Evolutionary conservation across 2,329 filamentous ascomycete genomes (phyloP).

Genomic region (Aspergillus caelatus): DNA sequence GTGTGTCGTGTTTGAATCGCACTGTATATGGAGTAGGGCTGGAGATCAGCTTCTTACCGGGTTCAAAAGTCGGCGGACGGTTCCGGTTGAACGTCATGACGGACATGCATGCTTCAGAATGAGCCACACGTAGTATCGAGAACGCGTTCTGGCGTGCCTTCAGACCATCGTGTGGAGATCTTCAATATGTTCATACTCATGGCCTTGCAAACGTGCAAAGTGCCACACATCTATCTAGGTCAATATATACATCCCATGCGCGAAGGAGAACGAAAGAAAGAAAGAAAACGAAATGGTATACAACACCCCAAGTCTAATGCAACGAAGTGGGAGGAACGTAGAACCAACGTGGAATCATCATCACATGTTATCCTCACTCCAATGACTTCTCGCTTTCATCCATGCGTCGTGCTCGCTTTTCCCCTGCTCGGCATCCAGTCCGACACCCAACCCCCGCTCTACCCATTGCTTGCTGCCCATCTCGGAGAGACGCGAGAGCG

Average conservation of each 20-base stretch:
- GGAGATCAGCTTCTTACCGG: not conserved
- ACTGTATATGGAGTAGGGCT: not conserved
- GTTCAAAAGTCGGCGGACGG: not conserved
- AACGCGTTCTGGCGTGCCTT: not conserved
- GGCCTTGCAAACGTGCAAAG: not conserved
- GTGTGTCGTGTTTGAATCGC: not conserved
- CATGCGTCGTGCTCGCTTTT: conserved; percentile 52
- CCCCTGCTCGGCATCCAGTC: conserved; percentile 47
- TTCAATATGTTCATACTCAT: not conserved
- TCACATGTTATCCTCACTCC: conserved; percentile 54
- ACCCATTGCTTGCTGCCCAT: conserved; percentile 98
- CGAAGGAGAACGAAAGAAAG: too few relatives aligned
- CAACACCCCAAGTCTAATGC: not conserved
- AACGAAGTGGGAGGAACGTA: not conserved
- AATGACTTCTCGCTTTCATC: conserved; percentile 52
- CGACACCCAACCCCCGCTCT: conserved; percentile 67
- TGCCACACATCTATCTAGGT: not conserved
- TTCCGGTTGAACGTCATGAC: not conserved
- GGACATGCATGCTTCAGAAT: not conserved
- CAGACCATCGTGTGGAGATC: not conserved
- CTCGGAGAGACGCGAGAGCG: conserved; percentile 79
- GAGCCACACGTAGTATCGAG: not conserved
- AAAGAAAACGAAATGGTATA: not conserved
- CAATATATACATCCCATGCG: not conserved
- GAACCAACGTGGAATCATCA: not conserved